Evolutionary conservation across 768 basidiomycete species (phyloP).

Genomic region (Kwoniella dendrophila): DNA sequence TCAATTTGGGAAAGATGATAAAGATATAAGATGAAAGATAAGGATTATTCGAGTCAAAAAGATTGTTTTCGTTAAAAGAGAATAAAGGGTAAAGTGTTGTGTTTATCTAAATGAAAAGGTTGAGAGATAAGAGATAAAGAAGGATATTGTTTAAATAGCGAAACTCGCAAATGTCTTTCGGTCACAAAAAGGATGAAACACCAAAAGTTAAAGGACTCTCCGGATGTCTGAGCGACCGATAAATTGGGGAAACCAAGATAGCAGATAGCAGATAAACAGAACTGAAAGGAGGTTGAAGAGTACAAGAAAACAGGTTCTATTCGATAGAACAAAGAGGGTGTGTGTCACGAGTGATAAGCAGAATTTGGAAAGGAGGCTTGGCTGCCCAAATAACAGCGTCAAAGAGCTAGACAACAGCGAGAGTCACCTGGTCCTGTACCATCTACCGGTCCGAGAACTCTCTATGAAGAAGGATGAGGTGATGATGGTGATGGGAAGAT

Average conservation of each 20-base stretch:
- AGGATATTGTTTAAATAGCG: background rate
- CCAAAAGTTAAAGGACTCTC: constrained; percentile 6
- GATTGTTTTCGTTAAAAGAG: too few species aligned
- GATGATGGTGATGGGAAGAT: background rate
- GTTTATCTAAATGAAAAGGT: background rate
- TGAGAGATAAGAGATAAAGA: constrained; percentile 1
- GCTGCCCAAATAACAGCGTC: background rate
- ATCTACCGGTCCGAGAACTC: background rate
- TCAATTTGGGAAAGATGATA: too few species aligned
- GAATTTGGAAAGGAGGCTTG: background rate
- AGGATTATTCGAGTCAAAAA: too few species aligned
- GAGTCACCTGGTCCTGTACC: background rate
- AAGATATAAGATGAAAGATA: too few species aligned
- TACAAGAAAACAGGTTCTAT: background rate
- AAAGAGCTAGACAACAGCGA: background rate
- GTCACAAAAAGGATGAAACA: constrained; percentile 17
- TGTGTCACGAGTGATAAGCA: constrained; percentile 2
- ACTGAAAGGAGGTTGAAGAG: background rate
- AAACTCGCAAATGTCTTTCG: too few species aligned
- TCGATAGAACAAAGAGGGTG: constrained; percentile 1
- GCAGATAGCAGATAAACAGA: background rate
- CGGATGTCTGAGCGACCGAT: constrained; percentile 1
- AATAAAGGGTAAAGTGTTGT: too few species aligned
- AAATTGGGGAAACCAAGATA: constrained; percentile 6
- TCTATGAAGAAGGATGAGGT: background rate